Base-by-base conservation (phyloP, 2,329 filamentous ascomycete species). In the Xylaria sp. region DNA sequence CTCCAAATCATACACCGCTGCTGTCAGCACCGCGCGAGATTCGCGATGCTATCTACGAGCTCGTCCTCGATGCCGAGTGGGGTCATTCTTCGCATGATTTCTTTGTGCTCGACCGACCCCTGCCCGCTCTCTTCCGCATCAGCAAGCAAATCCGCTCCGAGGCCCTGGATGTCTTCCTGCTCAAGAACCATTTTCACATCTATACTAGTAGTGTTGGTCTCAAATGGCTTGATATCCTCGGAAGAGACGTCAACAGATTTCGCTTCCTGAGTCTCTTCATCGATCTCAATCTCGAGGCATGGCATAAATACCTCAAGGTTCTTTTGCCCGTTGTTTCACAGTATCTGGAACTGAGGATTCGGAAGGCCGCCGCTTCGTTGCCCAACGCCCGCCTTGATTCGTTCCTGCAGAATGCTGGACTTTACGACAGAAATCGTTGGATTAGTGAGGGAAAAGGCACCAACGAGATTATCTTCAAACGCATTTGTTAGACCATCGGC, bases 111-210 rank as follows among this genome's bases (percentile, higher is more conserved):
- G 65, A 72, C 34, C 67, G 70, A 28, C 67, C 70, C 13, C 46
- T 72, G 25, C 70, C 70, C 15, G 60, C 70, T n/a, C 63, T 72
- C 56, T 72, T 72, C 53, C 70, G 67, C 39, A 25, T 55, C 63
- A 66, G 58, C 63, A 68, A 30, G 39, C 70, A 72, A 34, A 57
- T 70, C 39, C 70, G 70, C 46, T 66, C 67, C 5, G 70, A 72
- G 18, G 70, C 70, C 10, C 48, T 72, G 28, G 70, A 72, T 32
- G 60, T 70, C 43, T 72, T 72, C n/a, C 68, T 72, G 18, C 56
- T 68, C 20, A 68, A 65, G 63, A 70, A 70, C 57, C 67, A 64
- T 30, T 70, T 72, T 34, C 70, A 72, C 43, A 48, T 72, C 45
- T 72, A 72, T n/a, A 72, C 70, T 0, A 66, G 58, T 53, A 60